Evolutionary conservation across 2,329 filamentous ascomycete genomes (phyloP), one percentile per base, ranked within the genome.

Genomic region (Arthrocladium fulminans): DNA sequence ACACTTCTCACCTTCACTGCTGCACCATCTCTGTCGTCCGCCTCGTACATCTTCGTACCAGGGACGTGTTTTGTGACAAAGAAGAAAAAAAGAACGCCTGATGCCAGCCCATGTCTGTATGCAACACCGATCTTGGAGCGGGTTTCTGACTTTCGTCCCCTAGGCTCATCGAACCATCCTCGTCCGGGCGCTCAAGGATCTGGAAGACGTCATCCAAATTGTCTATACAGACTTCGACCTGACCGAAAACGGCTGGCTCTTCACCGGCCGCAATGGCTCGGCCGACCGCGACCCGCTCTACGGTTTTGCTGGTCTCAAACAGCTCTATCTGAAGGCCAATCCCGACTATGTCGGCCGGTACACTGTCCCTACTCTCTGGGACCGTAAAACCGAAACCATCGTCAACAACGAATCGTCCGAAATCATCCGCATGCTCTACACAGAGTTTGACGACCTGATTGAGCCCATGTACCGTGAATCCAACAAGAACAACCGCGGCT

Each of bases 381-480:
- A 94, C 68, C 87, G 80, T 69, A 81, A 84, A 70, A 69, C 72
- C 47, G 76, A 80, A 60, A 78, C 73, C 7, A 89, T 94, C 59
- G 86, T 94, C 54, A 90, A 77, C 74, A 94, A 94, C 58, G 88
- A 94, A 73, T 88, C 83, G 64, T 83, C 80, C 57, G 88, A 94
- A 70, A 92, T 94, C 63, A 79, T 94, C 59, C 79, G 88, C 57
- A 92, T 94, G 83, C 70, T 94, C 47, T 84, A 83, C 59, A 73
- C 72, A 17, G 83, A 77, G 62, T 95, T 95, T 60, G 80, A 95
- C 60, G 73, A 76, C 44, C 63, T 84, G 24, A 62, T 87, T 20
- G 74, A 75, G 0, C 69, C 74, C 2, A 63, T 79, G 56, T 71
- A 76, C 58, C 76, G 76, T 48, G 80, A 83, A 54, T 60, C 37